A percentile compares a stretch with the other conserved stretches of the same genome.
These are phyloP conservation scores for Pseudocercospora fuligena DNA, from an alignment of 2,329 filamentous ascomycete genomes.

Conservation along the genomic window DNA sequence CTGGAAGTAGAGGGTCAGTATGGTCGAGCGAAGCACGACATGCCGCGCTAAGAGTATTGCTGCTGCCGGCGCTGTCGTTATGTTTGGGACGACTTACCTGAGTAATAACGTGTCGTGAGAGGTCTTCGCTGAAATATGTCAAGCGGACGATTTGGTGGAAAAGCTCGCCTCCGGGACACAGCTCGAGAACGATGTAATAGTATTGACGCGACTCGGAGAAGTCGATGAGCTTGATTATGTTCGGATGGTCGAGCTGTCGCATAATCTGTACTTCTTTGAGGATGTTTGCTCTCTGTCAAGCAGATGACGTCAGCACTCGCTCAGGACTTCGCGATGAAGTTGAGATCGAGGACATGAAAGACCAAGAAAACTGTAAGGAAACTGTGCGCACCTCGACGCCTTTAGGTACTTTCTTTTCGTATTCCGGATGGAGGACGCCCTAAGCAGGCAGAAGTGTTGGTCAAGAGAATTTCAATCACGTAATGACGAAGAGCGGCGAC, in stretches of 20 bases:
- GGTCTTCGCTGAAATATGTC: constrained; percentile 96
- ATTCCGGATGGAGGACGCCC: constrained; percentile 86
- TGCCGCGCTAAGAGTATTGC: neutral
- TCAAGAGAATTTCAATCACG: constrained; percentile 23
- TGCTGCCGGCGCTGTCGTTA: neutral
- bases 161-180: constrained; percentile 92
- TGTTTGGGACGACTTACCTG: constrained; percentile 52
- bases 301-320: constrained; percentile 47
- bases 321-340: constrained; percentile 20
- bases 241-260: constrained; percentile 94
- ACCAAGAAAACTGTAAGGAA: constrained; percentile 16
- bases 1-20: neutral
- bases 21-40: neutral
- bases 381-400: constrained; percentile 86
- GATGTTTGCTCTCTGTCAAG: constrained; percentile 84
- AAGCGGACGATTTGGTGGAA: constrained; percentile 98
- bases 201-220: constrained; percentile 94
- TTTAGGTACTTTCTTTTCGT: constrained; percentile 83
- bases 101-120: constrained; percentile 90
- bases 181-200: constrained; percentile 95
- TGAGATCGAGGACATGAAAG: constrained; percentile 1
- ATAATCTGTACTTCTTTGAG: constrained; percentile 99
- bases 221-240: constrained; percentile 90
- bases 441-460: constrained; percentile 37
- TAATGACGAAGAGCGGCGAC: constrained; percentile 30